These are phyloP conservation scores for Malus sylvestris DNA, from an alignment of 306 rosid genomes.

Conservation along the genomic window DNA sequence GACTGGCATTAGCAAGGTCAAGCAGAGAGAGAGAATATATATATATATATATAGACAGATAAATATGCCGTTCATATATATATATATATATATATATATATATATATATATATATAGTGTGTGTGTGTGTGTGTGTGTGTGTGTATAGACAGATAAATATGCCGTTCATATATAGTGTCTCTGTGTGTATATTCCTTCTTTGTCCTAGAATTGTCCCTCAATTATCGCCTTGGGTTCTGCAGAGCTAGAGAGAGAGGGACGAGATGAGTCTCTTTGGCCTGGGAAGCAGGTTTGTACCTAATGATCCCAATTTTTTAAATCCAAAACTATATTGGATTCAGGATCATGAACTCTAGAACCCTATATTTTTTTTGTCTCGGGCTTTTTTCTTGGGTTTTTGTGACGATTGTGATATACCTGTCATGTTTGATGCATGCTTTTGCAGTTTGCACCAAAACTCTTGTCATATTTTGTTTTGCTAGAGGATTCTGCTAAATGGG, in stretches of 20 bases:
- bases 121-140: too few relatives aligned
- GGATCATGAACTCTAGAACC: not conserved
- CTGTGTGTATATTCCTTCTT: conserved; percentile 1
- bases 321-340: not conserved
- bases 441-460: not conserved
- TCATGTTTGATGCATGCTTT: not conserved
- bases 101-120: too few relatives aligned
- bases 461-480: not conserved
- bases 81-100: not conserved
- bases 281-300: conserved; percentile 60
- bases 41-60: not conserved
- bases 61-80: conserved; percentile 3
- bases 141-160: too few relatives aligned
- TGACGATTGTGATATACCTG: not conserved
- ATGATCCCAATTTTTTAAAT: not conserved
- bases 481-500: not conserved
- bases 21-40: not conserved
- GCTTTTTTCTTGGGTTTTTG: not conserved
- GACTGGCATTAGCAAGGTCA: conserved; percentile 47
- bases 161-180: not conserved
- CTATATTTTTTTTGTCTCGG: not conserved
- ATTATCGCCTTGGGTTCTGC: conserved; percentile 36
- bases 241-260: conserved; percentile 8
- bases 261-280: conserved; percentile 84
- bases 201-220: conserved; percentile 19